Base-by-base conservation (phyloP, 352 stramenopile species). In the Globisporangium sylvaticum region DNA sequence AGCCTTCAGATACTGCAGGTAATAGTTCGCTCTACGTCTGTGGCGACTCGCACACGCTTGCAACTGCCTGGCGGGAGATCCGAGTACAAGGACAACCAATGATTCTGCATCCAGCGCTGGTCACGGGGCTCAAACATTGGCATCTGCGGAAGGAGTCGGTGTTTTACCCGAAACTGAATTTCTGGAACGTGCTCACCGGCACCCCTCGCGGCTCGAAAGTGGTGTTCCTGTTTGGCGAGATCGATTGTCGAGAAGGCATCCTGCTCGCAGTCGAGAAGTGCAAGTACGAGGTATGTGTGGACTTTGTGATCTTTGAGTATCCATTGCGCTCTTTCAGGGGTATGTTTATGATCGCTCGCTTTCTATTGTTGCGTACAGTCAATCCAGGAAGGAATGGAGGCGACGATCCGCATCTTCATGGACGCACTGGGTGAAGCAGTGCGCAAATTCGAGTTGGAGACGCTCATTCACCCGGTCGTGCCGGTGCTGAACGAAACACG, bases 101-200 rank as follows among this genome's bases (percentile, higher is more conserved):
- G 22, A 52, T 74, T 53, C 37, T 89, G 65, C 66, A 71, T 52
- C 94, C 95, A 25, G 86, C 87, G 20, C 73, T 97, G 0, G 85
- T 97, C 3, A 98, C 96, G 18, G 94, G 94, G 31, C 79, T 98
- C 20, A 98, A 98, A 74, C 91, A 97, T 65, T 98, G 84, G 92
- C 94, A 98, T 71, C 76, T 98, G 46, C 80, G 94, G 4, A 74
- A 80, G 34, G 81, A 91, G 20, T 91, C 84, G 7, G 74, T 71
- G 7, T 98, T 98, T 64, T 98, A 98, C 75, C 95, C 96, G 1
- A 96, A 98, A 69, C 69, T 80, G 24, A 96, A 98, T 70, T 96
- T 98, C 59, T 92, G 81, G 78, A 79, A 76, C 34, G 79, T 91
- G 3, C 62, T 95, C 18, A 44, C 73, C 1, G 75, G 71, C 12